Evolutionary conservation across 2,329 filamentous ascomycete genomes (phyloP), one percentile per base, ranked within the genome.

Genomic region (Claviceps sp.): DNA sequence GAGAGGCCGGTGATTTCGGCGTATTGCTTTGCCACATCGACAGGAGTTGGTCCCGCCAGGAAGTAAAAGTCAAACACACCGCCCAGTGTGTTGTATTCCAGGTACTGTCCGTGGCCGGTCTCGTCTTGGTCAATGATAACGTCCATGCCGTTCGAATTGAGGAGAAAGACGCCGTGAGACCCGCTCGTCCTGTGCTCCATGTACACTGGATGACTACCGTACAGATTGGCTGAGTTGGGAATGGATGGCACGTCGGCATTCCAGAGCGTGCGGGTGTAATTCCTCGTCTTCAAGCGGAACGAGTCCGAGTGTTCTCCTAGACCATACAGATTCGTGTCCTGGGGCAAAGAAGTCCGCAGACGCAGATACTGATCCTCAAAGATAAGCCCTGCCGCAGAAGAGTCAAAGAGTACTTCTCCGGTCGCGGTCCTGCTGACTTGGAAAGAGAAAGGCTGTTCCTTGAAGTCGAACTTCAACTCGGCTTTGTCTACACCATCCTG

Each of bases 11-110:
- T 72, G 37, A 83, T 65, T 53, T 77, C 72, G 1, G 78, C 69
- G 56, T 84, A 84, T 59, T 84, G 79, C 57, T 70, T 68, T 11
- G 78, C 70, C 0, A 82, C 78, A 11, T 80, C 75, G 41, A 77
- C 67, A 0, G 81, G 78, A 0, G 69, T 72, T 0, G 79, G 77
- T 0, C 81, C 82, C 8, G 78, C 72, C 9, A 84, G 59, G 60
- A 85, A 84, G 61, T 84, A 84, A 50, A 85, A 78, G 64, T 91
- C 88, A 2, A 93, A 63, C 20, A 90, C 76, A 9, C 88, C 87
- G 6, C 87, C 86, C 0, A 91, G 73, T 1, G 80, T 79, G 63
- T 90, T 88, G 69, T 90, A 93, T 66, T 90, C 85, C 5, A 93
- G 75, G 53, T 83, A 88, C 6, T 77, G 73, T 7, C 76, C 71